A percentile compares a stretch with the other conserved stretches of the same genome.
Conservation (phyloP, 1,284 basidiomycete species). For the Entoloma clypeatum region DNA sequence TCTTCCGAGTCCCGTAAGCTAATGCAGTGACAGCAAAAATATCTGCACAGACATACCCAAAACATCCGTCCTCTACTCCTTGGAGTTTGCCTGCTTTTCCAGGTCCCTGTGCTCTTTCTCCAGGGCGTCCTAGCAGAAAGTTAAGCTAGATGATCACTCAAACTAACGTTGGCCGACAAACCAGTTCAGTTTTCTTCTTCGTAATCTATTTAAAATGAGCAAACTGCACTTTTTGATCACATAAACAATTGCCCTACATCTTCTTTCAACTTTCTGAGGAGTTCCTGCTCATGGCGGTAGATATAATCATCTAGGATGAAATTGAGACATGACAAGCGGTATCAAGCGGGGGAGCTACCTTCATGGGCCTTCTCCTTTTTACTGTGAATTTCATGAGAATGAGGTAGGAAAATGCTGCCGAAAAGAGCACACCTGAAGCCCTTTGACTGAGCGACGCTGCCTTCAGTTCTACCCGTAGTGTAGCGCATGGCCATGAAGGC, state of each 20-base stretch:
- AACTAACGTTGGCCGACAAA: constrained; percentile 23
- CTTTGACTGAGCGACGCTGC: constrained; percentile 54
- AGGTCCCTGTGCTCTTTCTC: constrained; percentile 23
- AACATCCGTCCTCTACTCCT: constrained; percentile 7
- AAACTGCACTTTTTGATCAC: neutral
- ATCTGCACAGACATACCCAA: neutral
- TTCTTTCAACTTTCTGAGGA: constrained; percentile 50
- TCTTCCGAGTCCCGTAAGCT: too few relatives aligned
- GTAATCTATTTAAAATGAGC: constrained; percentile 42
- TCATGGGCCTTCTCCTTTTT: constrained; percentile 74
- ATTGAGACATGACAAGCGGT: constrained; percentile 7
- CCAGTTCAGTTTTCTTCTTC: constrained; percentile 55
- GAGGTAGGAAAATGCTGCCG: constrained; percentile 18
- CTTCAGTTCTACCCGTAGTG: constrained; percentile 41
- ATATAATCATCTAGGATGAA: constrained; percentile 51
- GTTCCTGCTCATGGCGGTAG: constrained; percentile 48
- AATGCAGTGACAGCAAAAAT: neutral
- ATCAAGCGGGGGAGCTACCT: constrained; percentile 35
- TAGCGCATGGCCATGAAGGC: constrained; percentile 37
- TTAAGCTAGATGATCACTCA: neutral
- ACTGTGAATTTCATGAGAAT: constrained; percentile 35
- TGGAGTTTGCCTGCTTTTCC: constrained; percentile 17
- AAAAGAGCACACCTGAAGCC: constrained; percentile 44
- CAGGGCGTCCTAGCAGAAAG: constrained; percentile 20
- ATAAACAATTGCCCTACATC: constrained; percentile 39